These are phyloP conservation scores for Limnanthes douglasii DNA, from an alignment of 345 rosid genomes.

Conservation along the genomic window DNA sequence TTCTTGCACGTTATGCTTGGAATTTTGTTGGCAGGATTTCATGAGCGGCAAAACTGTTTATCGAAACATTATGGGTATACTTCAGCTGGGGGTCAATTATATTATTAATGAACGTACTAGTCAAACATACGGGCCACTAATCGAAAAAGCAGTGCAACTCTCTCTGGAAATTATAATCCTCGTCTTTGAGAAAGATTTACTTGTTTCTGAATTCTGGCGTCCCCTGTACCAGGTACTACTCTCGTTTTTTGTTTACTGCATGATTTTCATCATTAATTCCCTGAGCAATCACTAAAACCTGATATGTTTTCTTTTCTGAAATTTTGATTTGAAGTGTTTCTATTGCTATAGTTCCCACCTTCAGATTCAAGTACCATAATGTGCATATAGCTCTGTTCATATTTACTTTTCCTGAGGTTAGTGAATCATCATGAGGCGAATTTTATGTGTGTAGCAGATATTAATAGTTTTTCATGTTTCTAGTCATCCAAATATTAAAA, in stretches of 20 bases:
- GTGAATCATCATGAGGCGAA: too few relatives aligned
- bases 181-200: conserved; percentile 63
- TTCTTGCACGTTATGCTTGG: background rate
- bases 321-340: too few relatives aligned
- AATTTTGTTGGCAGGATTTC: conserved; percentile 49
- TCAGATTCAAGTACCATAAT: too few relatives aligned
- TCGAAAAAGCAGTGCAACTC: conserved; percentile 87
- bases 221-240: conserved; percentile 68
- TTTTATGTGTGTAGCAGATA: too few relatives aligned
- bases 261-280: conserved; percentile 1
- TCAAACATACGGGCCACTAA: conserved; percentile 60
- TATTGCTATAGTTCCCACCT: too few relatives aligned
- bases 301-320: background rate
- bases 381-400: too few relatives aligned
- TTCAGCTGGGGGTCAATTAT: conserved; percentile 71
- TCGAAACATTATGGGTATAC: conserved; percentile 76
- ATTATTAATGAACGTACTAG: conserved; percentile 55
- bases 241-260: conserved; percentile 4
- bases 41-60: conserved; percentile 92
- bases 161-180: conserved; percentile 73
- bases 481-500: too few relatives aligned
- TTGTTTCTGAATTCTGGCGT: conserved; percentile 86
- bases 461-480: too few relatives aligned
- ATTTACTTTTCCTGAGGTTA: too few relatives aligned
- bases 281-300: background rate